Evolutionary conservation across 352 stramenopile genomes (phyloP).

Genomic region (Globisporangium splendens): DNA sequence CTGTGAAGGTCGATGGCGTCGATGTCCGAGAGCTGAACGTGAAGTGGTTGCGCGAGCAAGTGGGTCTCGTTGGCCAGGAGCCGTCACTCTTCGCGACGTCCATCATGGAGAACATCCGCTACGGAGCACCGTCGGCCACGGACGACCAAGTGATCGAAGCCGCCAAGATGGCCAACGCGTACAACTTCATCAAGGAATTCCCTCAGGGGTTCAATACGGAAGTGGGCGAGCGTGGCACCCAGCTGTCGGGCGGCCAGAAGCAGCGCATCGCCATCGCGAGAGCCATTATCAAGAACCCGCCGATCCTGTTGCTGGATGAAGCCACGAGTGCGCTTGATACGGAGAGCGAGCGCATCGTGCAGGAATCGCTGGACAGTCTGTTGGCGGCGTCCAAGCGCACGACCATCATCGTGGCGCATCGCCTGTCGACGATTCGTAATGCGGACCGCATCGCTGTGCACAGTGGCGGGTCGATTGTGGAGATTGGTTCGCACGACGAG

Average conservation of each 20-base stretch:
- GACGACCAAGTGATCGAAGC: constrained; percentile 71
- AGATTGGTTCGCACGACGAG: constrained; percentile 91
- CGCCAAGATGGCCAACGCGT: constrained; percentile 70
- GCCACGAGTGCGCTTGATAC: constrained; percentile 35
- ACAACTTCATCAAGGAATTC: constrained; percentile 86
- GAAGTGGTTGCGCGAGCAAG: constrained; percentile 61
- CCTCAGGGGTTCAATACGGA: constrained; percentile 81
- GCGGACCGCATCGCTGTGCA: constrained; percentile 95
- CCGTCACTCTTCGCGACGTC: constrained; percentile 23
- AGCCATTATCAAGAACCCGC: constrained; percentile 80
- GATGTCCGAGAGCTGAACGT: constrained; percentile 72
- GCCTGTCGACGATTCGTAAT: constrained; percentile 92
- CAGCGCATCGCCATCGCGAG: constrained; percentile 90
- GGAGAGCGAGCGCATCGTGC: constrained; percentile 61
- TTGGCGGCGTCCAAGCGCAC: constrained; percentile 10
- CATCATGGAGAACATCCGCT: constrained; percentile 63
- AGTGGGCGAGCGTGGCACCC: constrained; percentile 60
- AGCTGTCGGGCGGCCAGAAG: constrained; percentile 92
- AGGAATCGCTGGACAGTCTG: constrained; percentile 68
- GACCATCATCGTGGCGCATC: constrained; percentile 74
- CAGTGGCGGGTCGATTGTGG: constrained; percentile 85
- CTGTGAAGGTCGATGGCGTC: constrained; percentile 36
- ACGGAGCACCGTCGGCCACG: constrained; percentile 53
- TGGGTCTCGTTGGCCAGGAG: constrained; percentile 91
- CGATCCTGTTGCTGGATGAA: constrained; percentile 54